Base-by-base conservation (phyloP, 768 basidiomycete genomes). In the Tulasnella calospora region DNA sequence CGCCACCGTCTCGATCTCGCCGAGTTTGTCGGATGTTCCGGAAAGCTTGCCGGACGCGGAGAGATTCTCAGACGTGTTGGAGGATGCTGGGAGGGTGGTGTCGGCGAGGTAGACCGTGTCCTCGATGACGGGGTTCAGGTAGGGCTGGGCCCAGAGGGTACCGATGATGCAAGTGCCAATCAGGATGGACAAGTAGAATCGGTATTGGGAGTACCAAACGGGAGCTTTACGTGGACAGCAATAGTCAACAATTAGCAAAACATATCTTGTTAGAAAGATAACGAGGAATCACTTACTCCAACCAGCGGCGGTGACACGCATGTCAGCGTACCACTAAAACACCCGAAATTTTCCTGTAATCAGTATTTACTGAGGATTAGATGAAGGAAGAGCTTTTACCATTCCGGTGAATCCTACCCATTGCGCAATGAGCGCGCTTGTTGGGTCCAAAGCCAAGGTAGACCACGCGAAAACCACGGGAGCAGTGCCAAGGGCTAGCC, bases 181-280 rank as follows among this genome's bases (percentile, higher is more conserved):
- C 67, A 95, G 89, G 79, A 97, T 88, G n/a, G 96, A 96, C n/a
- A 98, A 88, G 84, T 98, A 98, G 87, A 98, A 98, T 72, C 96
- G 90, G 84, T 99, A 99, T 82, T 98, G 96, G 7, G 95, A 94
- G 84, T 95, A 98, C 96, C 96, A 98, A 79, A 88, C 89, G 6
- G 96, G 95, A 23, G 96, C 95, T 96, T 80, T 47, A 36, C 70
- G 3, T 33, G 2, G 36, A 70, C 23, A 2, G 19, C 21, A 27
- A 51, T 57, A n/a, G 33, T 36, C 38, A 76, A 47, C 27, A 40
- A 73, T 35, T 33, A 74, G 7, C 36, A 70, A 67, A 67, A 27
- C 30, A 33, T n/a, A 23, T 41, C 23, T 27, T n/a, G 13, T 40
- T 81, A 73, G 71, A 73, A 46, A n/a, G 79, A 71, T 15, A 79